These are phyloP conservation scores for Avena sativa DNA, from an alignment of 176 grass and related monocot genomes.

Conservation along the genomic window DNA sequence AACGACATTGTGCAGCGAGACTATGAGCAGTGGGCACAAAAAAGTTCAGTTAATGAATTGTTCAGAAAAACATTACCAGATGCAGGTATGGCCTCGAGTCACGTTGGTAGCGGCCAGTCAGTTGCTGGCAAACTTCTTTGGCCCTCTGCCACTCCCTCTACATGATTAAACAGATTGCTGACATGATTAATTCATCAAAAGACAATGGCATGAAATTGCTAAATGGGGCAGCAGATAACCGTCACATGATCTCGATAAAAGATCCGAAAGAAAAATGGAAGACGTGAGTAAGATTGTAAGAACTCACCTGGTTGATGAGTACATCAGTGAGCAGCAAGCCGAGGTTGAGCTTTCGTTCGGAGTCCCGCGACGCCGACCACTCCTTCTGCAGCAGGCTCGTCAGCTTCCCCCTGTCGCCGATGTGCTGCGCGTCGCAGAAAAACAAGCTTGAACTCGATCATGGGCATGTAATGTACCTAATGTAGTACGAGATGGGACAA, in stretches of 20 bases:
- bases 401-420: conserved; percentile 40
- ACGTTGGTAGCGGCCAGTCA: conserved; percentile 35
- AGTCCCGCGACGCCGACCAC: conserved; percentile 20
- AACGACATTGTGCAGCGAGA: neutral
- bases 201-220: neutral
- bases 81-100: conserved; percentile 64
- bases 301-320: conserved; percentile 65
- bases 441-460: neutral
- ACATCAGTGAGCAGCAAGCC: conserved; percentile 59
- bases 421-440: conserved; percentile 18
- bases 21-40: neutral
- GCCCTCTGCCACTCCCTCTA: conserved; percentile 71
- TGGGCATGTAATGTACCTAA: neutral
- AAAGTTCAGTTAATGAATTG: neutral
- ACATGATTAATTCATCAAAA: neutral
- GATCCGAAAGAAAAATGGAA: no score
- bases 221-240: neutral
- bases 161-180: neutral
- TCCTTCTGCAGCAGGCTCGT: conserved; percentile 53
- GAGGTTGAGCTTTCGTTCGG: conserved; percentile 40
- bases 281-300: no score
- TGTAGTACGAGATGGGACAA: neutral
- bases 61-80: conserved; percentile 33
- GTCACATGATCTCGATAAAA: no score
- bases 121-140: conserved; percentile 49